phyloP scores from a whole-genome alignment of 2,329 filamentous ascomycete species.

The Blumeria hordei region DNA sequence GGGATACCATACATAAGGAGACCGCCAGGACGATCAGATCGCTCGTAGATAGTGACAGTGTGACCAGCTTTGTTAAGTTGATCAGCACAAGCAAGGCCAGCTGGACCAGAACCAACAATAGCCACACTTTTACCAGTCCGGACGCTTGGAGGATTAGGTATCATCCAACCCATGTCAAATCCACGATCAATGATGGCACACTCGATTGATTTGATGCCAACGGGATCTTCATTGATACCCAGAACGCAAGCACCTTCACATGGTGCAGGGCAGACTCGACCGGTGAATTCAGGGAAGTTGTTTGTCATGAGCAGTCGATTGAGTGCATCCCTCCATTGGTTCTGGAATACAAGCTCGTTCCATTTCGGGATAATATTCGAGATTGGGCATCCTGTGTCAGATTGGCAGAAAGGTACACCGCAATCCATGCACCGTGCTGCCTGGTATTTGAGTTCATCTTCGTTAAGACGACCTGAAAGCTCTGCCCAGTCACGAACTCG shows the following conservation, averaged over 20 bases:
- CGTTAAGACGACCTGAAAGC: constrained; percentile 62
- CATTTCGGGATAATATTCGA: constrained; percentile 95
- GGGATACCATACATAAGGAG: constrained; percentile 96
- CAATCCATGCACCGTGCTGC: constrained; percentile 96
- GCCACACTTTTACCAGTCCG: constrained; percentile 77
- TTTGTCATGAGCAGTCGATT: constrained; percentile 88
- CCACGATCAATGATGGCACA: constrained; percentile 94
- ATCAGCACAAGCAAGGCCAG: constrained; percentile 73
- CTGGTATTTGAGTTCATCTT: constrained; percentile 93
- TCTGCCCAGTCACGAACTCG: constrained; percentile 86
- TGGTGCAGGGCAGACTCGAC: constrained; percentile 86
- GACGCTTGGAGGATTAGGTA: constrained; percentile 51
- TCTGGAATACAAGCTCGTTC: constrained; percentile 59
- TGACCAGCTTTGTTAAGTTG: constrained; percentile 89
- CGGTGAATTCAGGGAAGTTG: constrained; percentile 96
- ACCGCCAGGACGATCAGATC: constrained; percentile 71
- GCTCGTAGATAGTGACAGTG: constrained; percentile 73
- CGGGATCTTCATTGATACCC: constrained; percentile 89
- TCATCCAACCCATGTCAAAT: constrained; percentile 97
- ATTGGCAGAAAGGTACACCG: constrained; percentile 94
- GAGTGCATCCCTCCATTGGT: constrained; percentile 75
- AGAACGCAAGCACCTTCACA: constrained; percentile 92
- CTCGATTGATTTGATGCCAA: constrained; percentile 96
- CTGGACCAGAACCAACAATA: constrained; percentile 75
- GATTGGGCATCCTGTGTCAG: constrained; percentile 84